Base-by-base conservation (phyloP, 179 eudicot species). In the Silene coronaria region DNA sequence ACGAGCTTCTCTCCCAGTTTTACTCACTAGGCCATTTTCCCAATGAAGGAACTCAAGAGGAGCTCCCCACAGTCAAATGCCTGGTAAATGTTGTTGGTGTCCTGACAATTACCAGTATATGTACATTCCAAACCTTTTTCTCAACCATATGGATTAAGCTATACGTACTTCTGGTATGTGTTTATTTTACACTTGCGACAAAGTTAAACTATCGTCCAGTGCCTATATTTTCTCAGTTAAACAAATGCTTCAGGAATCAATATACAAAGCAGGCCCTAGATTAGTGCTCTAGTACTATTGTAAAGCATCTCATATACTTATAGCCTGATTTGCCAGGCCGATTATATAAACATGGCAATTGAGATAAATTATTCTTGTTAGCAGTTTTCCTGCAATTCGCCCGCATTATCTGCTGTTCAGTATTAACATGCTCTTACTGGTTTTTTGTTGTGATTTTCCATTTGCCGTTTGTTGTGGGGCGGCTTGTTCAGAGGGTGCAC, bases 1-100 rank as follows among this genome's bases (percentile, higher is more conserved):
- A 93, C 80, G 83, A 87, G 76, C 82, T 93, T 67, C 97, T 93
- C 30, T 84, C 88, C 12, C 89, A 85, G 63, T 89, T 93, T 77
- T 76, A 71, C 77, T 75, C 86, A 32, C 66, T 75, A 3, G 98
- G 97, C 61, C 91, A 93, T 77, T 91, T 93, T 68, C 97, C 90
- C n/a, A 57, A 80, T 30, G 79, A 84, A 84, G 88, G 84, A 80
- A 86, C 90, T 72, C 96, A 89, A 84, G 73, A 75, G 48, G 84
- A 88, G 30, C 97, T 91, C 75, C 38, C 84, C 78, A 80, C 85
- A 22, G 73, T 36, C 45, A 88, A 87, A 81, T 87, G 92, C 84
- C 80, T 87, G 87, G 88, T 84, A 79, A 93, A 86, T 71, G 76
- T 80, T 76, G 72, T 77, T 6, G 73, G 81, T 51, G 89, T 88